Conservation (phyloP, 371 early-diverging fungal species). For the Chytridiales sp. region DNA sequence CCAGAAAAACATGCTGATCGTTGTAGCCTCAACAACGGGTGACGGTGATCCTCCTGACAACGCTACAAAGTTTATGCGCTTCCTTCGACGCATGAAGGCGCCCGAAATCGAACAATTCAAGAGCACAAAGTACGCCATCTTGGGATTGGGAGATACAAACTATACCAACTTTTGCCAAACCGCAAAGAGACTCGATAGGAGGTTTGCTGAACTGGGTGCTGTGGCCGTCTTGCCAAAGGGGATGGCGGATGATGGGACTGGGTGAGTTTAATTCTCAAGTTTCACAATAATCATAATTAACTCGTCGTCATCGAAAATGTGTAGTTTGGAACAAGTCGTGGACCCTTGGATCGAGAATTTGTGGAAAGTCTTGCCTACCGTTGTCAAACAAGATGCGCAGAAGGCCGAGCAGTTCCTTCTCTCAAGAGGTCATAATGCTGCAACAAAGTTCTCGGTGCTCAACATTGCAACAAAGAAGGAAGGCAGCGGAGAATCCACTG, state of each 20-base stretch:
- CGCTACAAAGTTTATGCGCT: slow-evolving; percentile 82
- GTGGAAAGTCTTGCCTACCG: slow-evolving; percentile 67
- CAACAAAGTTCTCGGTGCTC: not conserved
- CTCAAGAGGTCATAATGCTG: no score
- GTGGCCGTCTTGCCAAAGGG: slow-evolving; percentile 70
- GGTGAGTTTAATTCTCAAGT: slow-evolving; percentile 47
- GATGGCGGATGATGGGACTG: slow-evolving; percentile 88
- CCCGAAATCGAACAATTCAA: slow-evolving; percentile 31
- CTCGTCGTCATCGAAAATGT: not conserved
- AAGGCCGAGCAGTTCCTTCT: slow-evolving; percentile 26
- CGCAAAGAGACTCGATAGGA: slow-evolving; percentile 73
- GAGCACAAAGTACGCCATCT: slow-evolving; percentile 27
- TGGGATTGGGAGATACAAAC: slow-evolving; percentile 88
- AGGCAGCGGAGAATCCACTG: not conserved
- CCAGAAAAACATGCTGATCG: slow-evolving; percentile 52
- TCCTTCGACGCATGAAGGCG: slow-evolving; percentile 56
- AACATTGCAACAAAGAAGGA: not conserved
- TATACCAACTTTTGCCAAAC: slow-evolving; percentile 88
- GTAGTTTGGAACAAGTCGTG: slow-evolving; percentile 75
- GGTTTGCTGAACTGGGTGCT: slow-evolving; percentile 73
- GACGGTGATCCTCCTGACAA: slow-evolving; percentile 96
- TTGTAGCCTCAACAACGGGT: slow-evolving; percentile 89
- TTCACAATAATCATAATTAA: not conserved
- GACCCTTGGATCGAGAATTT: slow-evolving; percentile 90
- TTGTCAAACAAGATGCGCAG: slow-evolving; percentile 29